Percentiles rank a stretch among this genome's conserved stretches.
phyloP scores from a whole-genome alignment of 1,139 yeast genomes.

The Kurtzmaniella quercitrusa region DNA sequence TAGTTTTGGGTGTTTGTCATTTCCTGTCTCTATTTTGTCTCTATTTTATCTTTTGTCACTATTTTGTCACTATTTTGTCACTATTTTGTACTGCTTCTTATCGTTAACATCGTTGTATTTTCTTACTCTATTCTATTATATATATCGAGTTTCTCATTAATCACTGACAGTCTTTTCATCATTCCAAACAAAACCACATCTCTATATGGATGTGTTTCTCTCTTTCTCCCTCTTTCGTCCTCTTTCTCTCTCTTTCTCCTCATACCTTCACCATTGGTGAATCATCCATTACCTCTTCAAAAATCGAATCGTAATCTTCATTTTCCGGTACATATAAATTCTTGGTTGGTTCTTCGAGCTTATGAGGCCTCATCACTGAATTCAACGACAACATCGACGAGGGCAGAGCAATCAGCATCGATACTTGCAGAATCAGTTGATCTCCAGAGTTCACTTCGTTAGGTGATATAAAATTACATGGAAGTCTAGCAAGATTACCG shows the following conservation, averaged over 20 bases:
- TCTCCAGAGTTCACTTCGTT: constrained; percentile 7
- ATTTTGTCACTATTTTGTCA: too few species aligned
- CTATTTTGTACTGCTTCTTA: neutral
- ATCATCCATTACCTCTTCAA: constrained; percentile 28
- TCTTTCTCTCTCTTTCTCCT: constrained; percentile 1
- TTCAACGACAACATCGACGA: constrained; percentile 28
- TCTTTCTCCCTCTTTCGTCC: too few species aligned
- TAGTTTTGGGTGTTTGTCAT: too few species aligned
- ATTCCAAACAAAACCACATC: too few species aligned
- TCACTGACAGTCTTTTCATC: neutral
- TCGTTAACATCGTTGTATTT: neutral
- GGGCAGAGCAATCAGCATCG: constrained; percentile 30
- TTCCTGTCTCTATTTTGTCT: too few species aligned
- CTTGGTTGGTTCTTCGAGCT: constrained; percentile 3
- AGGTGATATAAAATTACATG: constrained; percentile 3
- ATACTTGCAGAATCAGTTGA: constrained; percentile 7
- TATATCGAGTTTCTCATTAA: neutral
- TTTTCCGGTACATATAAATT: constrained; percentile 1
- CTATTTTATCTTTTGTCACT: too few species aligned
- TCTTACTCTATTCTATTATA: neutral
- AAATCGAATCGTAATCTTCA: constrained; percentile 21
- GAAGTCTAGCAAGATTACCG: constrained; percentile 6
- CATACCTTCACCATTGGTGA: constrained; percentile 15
- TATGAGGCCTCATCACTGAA: neutral
- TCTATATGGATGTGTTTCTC: too few species aligned